phyloP scores from a whole-genome alignment of 352 stramenopile genomes.

The Phytopythium cucurbitacearum region DNA sequence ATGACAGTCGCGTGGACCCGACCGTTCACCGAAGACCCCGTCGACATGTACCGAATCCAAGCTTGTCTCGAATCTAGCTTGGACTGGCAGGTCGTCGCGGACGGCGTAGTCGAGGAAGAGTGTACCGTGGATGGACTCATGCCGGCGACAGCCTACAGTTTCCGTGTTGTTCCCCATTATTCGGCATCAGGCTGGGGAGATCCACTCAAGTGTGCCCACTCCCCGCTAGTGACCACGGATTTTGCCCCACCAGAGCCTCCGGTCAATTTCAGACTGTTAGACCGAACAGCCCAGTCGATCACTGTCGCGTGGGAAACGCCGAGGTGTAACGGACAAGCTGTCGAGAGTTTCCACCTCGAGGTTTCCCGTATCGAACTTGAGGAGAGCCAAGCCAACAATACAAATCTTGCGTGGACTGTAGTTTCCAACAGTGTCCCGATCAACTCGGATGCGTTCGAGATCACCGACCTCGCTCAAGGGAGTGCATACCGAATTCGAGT shows the following conservation, averaged over 20 bases:
- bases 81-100: constrained; percentile 24
- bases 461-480: constrained; percentile 8
- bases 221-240: constrained; percentile 20
- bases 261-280: constrained; percentile 21
- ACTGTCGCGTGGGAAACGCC: constrained; percentile 37
- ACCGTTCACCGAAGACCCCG: constrained; percentile 36
- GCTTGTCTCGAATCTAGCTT: constrained; percentile 27
- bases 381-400: neutral
- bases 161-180: constrained; percentile 51
- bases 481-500: constrained; percentile 16
- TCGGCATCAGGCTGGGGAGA: constrained; percentile 27
- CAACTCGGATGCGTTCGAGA: constrained; percentile 3
- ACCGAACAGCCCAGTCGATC: constrained; percentile 30
- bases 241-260: constrained; percentile 34
- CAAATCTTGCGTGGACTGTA: constrained; percentile 6
- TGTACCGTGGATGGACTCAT: constrained; percentile 19
- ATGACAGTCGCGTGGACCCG: constrained; percentile 48
- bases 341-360: constrained; percentile 16
- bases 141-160: constrained; percentile 41
- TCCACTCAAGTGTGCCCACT: constrained; percentile 19
- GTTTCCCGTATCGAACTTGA: neutral
- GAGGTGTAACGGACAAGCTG: constrained; percentile 47
- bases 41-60: constrained; percentile 46
- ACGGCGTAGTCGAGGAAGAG: constrained; percentile 16
- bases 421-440: constrained; percentile 8